These are phyloP conservation scores for Sporothrix pallida DNA, from an alignment of 2,329 filamentous ascomycete genomes.

Conservation along the genomic window DNA sequence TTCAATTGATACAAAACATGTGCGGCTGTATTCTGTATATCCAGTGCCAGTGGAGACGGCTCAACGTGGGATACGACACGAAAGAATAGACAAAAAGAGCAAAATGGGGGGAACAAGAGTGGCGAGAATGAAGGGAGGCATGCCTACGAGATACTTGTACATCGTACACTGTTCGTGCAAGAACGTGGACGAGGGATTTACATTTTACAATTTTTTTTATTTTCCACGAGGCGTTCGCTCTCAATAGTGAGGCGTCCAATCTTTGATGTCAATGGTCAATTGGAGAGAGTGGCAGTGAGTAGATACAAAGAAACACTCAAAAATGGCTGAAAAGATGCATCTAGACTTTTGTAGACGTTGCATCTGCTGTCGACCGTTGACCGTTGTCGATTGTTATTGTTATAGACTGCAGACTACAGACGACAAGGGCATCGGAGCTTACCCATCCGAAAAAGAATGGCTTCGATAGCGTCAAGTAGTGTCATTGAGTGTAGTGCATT, in stretches of 20 bases:
- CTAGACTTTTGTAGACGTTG: background rate
- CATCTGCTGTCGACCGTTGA: background rate
- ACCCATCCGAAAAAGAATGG: background rate
- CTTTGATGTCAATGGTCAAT: too few relatives aligned
- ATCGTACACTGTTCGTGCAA: too few relatives aligned
- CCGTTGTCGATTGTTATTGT: background rate
- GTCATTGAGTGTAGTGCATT: background rate
- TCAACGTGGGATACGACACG: slow-evolving; percentile 6
- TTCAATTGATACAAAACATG: too few relatives aligned
- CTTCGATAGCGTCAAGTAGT: background rate
- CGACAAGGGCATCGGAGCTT: background rate
- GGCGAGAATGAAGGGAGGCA: background rate
- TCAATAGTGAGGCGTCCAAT: too few relatives aligned
- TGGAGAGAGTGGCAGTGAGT: too few relatives aligned
- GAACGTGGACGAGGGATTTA: too few relatives aligned
- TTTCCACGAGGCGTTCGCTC: too few relatives aligned
- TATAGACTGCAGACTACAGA: background rate
- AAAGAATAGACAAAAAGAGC: background rate
- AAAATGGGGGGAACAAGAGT: background rate
- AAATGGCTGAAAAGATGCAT: background rate
- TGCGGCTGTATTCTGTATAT: background rate
- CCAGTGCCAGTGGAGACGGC: slow-evolving; percentile 4
- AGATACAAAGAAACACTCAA: too few relatives aligned
- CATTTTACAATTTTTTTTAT: too few relatives aligned
- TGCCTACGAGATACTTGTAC: background rate